Evolutionary conservation across 768 basidiomycete species (phyloP).

Genomic region (Leccinum truebloodii): DNA sequence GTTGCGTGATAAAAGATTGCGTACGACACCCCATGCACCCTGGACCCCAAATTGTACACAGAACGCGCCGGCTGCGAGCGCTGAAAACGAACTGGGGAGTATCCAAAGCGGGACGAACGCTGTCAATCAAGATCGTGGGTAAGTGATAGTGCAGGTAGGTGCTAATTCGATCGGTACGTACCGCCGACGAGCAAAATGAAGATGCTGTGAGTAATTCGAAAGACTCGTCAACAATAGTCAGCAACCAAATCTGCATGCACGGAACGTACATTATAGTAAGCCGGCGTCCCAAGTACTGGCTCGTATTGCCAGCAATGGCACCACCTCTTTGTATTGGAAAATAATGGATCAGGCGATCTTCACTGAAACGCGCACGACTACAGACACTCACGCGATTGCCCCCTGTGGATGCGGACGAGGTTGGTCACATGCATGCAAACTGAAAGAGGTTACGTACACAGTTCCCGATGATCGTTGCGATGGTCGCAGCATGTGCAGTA

Average conservation of each 20-base stretch:
- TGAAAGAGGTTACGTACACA: conserved; percentile 42
- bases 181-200: conserved; percentile 31
- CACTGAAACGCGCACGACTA: conserved; percentile 8
- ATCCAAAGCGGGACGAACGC: conserved; percentile 83
- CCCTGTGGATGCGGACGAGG: conserved; percentile 31
- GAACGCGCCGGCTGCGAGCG: conserved; percentile 82
- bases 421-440: neutral
- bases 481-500: conserved; percentile 18
- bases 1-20: conserved; percentile 22
- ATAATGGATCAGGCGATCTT: neutral
- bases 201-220: conserved; percentile 10
- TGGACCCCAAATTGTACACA: conserved; percentile 87
- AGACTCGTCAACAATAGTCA: neutral
- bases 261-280: conserved; percentile 61
- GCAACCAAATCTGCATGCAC: neutral
- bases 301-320: conserved; percentile 65
- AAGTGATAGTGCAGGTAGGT: neutral
- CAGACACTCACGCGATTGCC: conserved; percentile 41
- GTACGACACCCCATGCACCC: conserved; percentile 86
- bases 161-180: conserved; percentile 5
- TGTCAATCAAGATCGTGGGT: conserved; percentile 6
- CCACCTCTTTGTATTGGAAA: conserved; percentile 51
- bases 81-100: conserved; percentile 65
- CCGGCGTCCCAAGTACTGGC: conserved; percentile 81
- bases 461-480: conserved; percentile 35